These are phyloP conservation scores for Wickerhamomyces sp. DNA, from an alignment of 1,139 yeast genomes.

Conservation along the genomic window DNA sequence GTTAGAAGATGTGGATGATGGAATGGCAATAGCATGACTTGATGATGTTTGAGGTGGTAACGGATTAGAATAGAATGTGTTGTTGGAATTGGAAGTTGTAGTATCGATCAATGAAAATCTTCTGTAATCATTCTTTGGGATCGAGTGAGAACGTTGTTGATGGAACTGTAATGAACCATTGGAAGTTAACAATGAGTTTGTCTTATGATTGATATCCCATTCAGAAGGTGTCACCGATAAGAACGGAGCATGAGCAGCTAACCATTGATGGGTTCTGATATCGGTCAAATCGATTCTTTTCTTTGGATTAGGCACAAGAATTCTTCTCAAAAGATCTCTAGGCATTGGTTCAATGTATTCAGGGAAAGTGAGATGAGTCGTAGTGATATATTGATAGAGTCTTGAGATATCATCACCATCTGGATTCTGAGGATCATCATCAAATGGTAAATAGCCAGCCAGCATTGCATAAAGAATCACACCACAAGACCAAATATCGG, in stretches of 20 bases:
- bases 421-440: slow-evolving; percentile 94
- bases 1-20: slow-evolving; percentile 32
- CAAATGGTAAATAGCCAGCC: slow-evolving; percentile 96
- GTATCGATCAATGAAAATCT: slow-evolving; percentile 37
- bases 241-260: slow-evolving; percentile 74
- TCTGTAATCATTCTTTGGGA: slow-evolving; percentile 27
- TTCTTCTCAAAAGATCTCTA: slow-evolving; percentile 80
- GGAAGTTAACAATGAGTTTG: slow-evolving; percentile 1
- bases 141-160: slow-evolving; percentile 4
- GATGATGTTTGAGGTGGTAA: slow-evolving; percentile 49
- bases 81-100: slow-evolving; percentile 23
- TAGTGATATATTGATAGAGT: slow-evolving; percentile 85
- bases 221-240: slow-evolving; percentile 80
- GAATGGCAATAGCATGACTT: slow-evolving; percentile 45
- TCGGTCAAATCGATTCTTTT: slow-evolving; percentile 65
- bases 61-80: slow-evolving; percentile 35
- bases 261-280: slow-evolving; percentile 83
- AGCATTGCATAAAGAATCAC: slow-evolving; percentile 94
- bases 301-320: slow-evolving; percentile 82
- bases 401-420: slow-evolving; percentile 93
- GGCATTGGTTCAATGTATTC: slow-evolving; percentile 91
- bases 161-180: slow-evolving; percentile 5
- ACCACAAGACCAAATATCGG: slow-evolving; percentile 96
- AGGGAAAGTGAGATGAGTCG: slow-evolving; percentile 90
- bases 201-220: slow-evolving; percentile 57